Evolutionary conservation across 306 rosid genomes (phyloP), one percentile per base, ranked within the genome.

Genomic region (Carpinus viminea): DNA sequence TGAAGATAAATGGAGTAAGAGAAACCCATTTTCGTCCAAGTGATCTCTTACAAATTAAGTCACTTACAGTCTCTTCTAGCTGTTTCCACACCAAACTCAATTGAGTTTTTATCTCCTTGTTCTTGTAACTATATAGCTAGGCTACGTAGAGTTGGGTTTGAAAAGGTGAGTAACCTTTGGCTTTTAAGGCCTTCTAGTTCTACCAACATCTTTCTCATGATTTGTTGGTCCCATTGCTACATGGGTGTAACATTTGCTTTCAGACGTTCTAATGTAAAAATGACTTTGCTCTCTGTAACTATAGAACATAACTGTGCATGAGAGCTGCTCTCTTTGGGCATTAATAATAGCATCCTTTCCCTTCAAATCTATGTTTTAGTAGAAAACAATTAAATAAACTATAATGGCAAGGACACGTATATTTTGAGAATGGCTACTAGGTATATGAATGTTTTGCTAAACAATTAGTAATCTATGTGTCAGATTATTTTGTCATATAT

Each of bases 161-260:
- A 81, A 71, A 84, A 86, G 89, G 62, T 20, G 53, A 48, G 81
- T 83, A 72, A 52, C 80, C 81, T 83, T 79, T 72, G 88, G 46
- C 73, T 76, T 75, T 75, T 66, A 81, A 86, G 92, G 83, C 74
- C 76, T 82, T 78, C 69, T 75, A 36, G 79, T 60, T 59, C 80
- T 66, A 70, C 83, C 77, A 6, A 72, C 71, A 80, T 76, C 88
- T 80, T 79, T 88, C 87, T 80, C 83, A 77, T 31, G 34, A 31
- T 80, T 82, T 90, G 84, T 82, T 83, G 78, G 81, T 83, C 76
- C 78, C 77, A 75, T 77, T 77, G 79, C 86, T 72, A 73, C 75
- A 70, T 41, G 72, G 76, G 43, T 79, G 69, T 77, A 73, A 80
- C 86, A 82, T 81, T 83, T 20, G 76, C 72, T 78, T 74, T 70